Base-by-base conservation (phyloP, 257 asterid species). In the Dorcoceras hygrometricum region DNA sequence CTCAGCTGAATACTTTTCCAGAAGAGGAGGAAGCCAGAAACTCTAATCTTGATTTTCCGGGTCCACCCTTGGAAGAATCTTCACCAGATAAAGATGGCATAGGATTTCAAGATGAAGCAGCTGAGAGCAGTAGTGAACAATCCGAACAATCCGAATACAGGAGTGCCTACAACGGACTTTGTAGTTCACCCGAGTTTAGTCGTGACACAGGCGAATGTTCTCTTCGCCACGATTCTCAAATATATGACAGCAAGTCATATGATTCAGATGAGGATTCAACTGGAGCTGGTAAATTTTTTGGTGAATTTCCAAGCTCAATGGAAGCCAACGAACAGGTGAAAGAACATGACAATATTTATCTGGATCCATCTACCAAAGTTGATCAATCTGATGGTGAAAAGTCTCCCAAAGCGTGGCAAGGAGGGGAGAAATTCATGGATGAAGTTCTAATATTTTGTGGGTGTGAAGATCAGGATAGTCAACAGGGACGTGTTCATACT, bases 291-390 rank as follows among this genome's bases (percentile, higher is more conserved):
- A 73, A 66, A 48, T 73, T 65, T 31, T 83, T 88, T 32, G 78
- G 70, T 65, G 84, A 65, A 51, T 67, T 82, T 63, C 50, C 77
- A 55, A 81, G 78, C 76, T 84, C 89, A 23, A 50, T 58, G 18
- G 80, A 70, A 65, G 66, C 57, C 46, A 57, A 64, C 57, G 80
- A 62, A 32, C 66, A 36, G 26, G 27, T 19, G 19, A 71, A 75
- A 51, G 51, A 75, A 53, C 63, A 77, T 54, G 67, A 48, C 59
- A 69, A 50, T 25, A 63, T 24, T 58, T 51, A 65, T 18, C 24
- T 59, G 67, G 73, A 57, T 72, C 65, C 11, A 50, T 65, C 61
- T 59, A 32, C 28, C 0, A 57, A 64, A 18, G 51, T 29, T 57
- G 73, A 78, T 65, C 53, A 56, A 71, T 57, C 14, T 24, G 73